Evolutionary conservation across 768 basidiomycete genomes (phyloP), one percentile per base, ranked within the genome.

Genomic region (Kwoniella newhampshirensis): DNA sequence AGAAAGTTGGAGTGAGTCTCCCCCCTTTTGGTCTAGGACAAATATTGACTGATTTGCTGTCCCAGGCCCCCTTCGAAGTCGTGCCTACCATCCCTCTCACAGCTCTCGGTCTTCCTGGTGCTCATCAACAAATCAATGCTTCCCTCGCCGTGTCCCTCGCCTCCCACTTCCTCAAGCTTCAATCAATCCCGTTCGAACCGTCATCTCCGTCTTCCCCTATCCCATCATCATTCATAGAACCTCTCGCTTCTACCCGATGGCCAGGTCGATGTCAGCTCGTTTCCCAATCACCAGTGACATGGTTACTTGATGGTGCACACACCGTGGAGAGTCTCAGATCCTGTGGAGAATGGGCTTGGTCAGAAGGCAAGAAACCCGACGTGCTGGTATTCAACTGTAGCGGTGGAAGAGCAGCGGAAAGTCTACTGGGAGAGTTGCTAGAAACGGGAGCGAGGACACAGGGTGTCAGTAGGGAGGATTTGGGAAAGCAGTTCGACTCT

Each of bases 241-340:
- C 87, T 2, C 79, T 98, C 20, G 77, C 83, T 65, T 77, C 80
- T 18, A 82, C 91, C 3, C 83, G 80, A 58, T 99, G 96, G 94
- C 93, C 96, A 9, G 96, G 94, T 12, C 84, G 96, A 42, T 99
- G 96, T 73, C 96, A 99, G 77, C 83, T 82, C 8, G 83, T 94
- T 12, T 18, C 50, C 6, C 50, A 82, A 36, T 47, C 76, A 1
- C 68, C 75, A 15, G 80, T 82, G 6, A 87, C 83, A 2, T 98
- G 96, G 96, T 90, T 86, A 75, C 79, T 99, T 12, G 96, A 98
- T 71, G 96, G 96, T 0, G 93, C 96, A 11, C 96, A 99, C 75
- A 99, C 96, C 0, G 77, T 82, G 12, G 96, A 98, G 72, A 96
- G 91, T 68, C 80, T 99, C 26, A 81, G 83, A 41, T 91, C 85